phyloP scores from a whole-genome alignment of 768 basidiomycete species.

The Tulasnella sp. region DNA sequence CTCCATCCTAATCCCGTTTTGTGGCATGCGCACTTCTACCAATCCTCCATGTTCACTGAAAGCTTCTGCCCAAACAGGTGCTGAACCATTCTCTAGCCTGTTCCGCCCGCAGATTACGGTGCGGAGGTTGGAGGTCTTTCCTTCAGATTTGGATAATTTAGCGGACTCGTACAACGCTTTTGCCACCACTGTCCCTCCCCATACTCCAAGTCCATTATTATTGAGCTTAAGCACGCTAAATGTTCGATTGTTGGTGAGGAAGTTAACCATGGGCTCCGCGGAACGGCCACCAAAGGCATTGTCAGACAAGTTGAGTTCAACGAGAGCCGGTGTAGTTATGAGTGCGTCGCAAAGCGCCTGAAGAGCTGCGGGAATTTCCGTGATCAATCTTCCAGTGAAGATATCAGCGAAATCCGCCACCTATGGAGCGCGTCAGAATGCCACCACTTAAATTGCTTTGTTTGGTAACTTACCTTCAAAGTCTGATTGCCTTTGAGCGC shows the following conservation, averaged over 20 bases:
- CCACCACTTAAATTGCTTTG: neutral
- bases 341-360: constrained; percentile 80
- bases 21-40: constrained; percentile 81
- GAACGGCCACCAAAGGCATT: constrained; percentile 95
- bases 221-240: constrained; percentile 81
- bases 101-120: constrained; percentile 89
- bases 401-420: constrained; percentile 94
- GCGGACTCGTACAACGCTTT: constrained; percentile 72
- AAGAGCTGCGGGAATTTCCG: constrained; percentile 85
- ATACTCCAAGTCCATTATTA: constrained; percentile 93
- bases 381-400: constrained; percentile 92
- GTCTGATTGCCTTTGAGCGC: constrained; percentile 53
- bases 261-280: constrained; percentile 84
- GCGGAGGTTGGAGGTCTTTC: constrained; percentile 56
- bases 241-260: constrained; percentile 68
- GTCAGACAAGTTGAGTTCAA: constrained; percentile 83
- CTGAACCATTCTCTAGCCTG: constrained; percentile 85
- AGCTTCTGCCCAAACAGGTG: constrained; percentile 71
- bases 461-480: constrained; percentile 44
- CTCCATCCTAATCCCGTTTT: constrained; percentile 92
- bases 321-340: constrained; percentile 61
- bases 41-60: constrained; percentile 75
- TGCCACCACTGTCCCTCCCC: constrained; percentile 75
- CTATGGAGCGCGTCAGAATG: constrained; percentile 31
- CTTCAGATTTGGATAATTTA: constrained; percentile 47